Conservation (phyloP, 768 basidiomycete species). For the Kwoniella bestiolae region DNA sequence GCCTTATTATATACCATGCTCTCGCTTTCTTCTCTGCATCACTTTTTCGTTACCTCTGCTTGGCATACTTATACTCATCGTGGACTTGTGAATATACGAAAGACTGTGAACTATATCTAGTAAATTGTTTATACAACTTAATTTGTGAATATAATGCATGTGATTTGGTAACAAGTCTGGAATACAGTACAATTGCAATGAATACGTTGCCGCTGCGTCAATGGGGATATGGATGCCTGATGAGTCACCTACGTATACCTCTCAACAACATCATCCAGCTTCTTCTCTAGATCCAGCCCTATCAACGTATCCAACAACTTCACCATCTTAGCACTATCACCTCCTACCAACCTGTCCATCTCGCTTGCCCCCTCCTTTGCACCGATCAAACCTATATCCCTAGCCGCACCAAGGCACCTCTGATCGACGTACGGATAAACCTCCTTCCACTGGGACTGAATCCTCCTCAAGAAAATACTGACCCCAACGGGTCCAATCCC, state of each 20-base stretch:
- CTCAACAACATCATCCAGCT: constrained; percentile 32
- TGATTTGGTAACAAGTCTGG: background rate
- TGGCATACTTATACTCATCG: constrained; percentile 1
- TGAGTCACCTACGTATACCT: constrained; percentile 12
- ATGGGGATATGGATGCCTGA: no score
- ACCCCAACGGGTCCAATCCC: constrained; percentile 47
- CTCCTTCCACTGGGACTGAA: constrained; percentile 49
- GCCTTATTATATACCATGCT: background rate
- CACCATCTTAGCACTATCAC: constrained; percentile 33
- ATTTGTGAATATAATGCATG: constrained; percentile 3
- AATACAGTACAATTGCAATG: background rate
- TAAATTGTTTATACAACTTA: background rate
- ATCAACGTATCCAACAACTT: constrained; percentile 46
- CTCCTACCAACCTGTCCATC: constrained; percentile 27
- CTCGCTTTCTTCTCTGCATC: constrained; percentile 5
- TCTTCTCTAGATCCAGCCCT: constrained; percentile 47
- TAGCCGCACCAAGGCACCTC: constrained; percentile 35
- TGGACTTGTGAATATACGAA: background rate
- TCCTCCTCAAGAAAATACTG: constrained; percentile 42
- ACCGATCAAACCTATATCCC: constrained; percentile 31
- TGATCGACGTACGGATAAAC: constrained; percentile 50
- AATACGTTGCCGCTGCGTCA: background rate
- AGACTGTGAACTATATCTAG: background rate
- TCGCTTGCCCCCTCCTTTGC: constrained; percentile 27
- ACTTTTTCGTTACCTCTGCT: background rate